Evolutionary conservation across 2,329 filamentous ascomycete genomes (phyloP).

Genomic region (Xylariales sp.): DNA sequence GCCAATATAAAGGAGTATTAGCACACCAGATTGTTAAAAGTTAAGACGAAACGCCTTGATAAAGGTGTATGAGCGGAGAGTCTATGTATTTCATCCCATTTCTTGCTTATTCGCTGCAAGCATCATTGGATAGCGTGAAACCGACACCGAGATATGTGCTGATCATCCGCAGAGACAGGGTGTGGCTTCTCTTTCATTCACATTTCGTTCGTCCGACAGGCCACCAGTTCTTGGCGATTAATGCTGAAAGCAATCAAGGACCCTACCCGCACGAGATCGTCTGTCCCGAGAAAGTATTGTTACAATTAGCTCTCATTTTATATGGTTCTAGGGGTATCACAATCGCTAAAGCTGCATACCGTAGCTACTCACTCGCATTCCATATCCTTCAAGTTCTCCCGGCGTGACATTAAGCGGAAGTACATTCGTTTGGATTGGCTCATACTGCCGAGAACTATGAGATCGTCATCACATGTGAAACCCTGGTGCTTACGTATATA

Average conservation of each 20-base stretch:
- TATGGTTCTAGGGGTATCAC: background rate
- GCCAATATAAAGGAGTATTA: constrained; percentile 17
- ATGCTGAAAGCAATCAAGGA: background rate
- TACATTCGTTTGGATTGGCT: constrained; percentile 1
- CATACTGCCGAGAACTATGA: background rate
- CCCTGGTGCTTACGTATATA: background rate
- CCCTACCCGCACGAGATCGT: constrained; percentile 2
- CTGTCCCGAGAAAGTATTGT: constrained; percentile 6
- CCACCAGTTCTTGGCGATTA: background rate
- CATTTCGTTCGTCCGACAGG: background rate
- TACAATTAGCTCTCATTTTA: background rate
- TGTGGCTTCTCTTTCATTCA: background rate
- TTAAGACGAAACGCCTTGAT: background rate
- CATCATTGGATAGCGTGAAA: no score
- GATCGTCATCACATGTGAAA: background rate
- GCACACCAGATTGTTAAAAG: constrained; percentile 3
- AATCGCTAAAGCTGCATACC: constrained; percentile 5
- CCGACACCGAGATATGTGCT: no score
- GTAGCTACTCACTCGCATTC: constrained; percentile 4
- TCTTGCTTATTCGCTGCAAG: background rate
- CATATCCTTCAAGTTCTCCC: background rate
- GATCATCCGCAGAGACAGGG: background rate
- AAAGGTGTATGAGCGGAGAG: background rate
- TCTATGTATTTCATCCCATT: background rate
- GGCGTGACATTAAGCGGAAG: background rate